phyloP scores from a whole-genome alignment of 345 rosid genomes.

The Erysimum cheiranthoides region DNA sequence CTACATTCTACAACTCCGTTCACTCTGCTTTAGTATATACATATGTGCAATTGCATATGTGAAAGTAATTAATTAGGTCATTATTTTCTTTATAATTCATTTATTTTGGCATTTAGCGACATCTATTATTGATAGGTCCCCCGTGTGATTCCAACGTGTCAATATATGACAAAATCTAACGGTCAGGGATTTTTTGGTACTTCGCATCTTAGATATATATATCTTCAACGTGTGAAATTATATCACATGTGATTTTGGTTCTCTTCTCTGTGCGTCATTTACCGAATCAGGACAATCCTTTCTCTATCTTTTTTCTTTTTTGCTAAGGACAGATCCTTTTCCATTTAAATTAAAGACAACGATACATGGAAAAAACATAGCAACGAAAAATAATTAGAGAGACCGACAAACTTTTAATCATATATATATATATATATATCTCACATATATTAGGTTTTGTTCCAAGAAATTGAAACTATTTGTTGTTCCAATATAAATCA shows the following conservation, averaged over 20 bases:
- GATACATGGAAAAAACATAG: not conserved
- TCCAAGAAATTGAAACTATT: not conserved
- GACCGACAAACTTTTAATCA: too few relatives aligned
- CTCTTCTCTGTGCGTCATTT: constrained; percentile 16
- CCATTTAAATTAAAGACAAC: not conserved
- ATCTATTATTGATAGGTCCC: constrained; percentile 34
- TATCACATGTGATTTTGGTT: constrained; percentile 33
- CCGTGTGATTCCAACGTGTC: constrained; percentile 31
- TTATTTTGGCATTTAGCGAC: constrained; percentile 34
- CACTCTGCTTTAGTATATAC: not conserved
- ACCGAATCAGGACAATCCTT: constrained; percentile 17
- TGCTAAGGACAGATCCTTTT: not conserved
- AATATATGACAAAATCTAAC: constrained; percentile 35
- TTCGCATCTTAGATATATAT: constrained; percentile 14
- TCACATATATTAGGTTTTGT: not conserved
- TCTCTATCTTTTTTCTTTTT: not conserved
- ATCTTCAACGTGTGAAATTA: constrained; percentile 36
- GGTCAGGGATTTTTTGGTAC: constrained; percentile 42
- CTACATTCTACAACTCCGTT: too few relatives aligned
- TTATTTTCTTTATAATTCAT: not conserved
- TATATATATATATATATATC: too few relatives aligned
- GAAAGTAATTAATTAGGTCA: constrained; percentile 3
- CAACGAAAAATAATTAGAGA: not conserved
- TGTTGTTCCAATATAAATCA: not conserved
- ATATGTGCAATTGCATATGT: too few relatives aligned